Evolutionary conservation across 805 yeast species (phyloP).

Genomic region (Nakazawaea holstii): DNA sequence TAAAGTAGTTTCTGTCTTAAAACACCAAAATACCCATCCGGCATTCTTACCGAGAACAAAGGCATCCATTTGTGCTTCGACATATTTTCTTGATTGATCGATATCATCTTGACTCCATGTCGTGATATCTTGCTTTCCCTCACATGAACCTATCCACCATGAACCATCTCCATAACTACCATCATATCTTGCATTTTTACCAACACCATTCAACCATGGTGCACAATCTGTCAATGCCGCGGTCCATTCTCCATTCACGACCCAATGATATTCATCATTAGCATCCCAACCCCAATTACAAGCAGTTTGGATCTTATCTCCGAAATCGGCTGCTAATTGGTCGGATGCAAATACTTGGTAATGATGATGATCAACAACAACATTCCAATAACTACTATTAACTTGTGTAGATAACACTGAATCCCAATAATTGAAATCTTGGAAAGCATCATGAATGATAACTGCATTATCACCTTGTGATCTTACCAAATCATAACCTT

Average conservation of each 20-base stretch:
- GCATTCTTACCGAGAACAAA: slow-evolving; percentile 26
- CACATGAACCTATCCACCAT: slow-evolving; percentile 40
- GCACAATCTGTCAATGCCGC: slow-evolving; percentile 72
- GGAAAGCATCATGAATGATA: slow-evolving; percentile 65
- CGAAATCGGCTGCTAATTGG: slow-evolving; percentile 51
- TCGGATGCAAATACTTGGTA: slow-evolving; percentile 80
- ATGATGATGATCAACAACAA: slow-evolving; percentile 83
- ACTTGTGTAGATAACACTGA: slow-evolving; percentile 26
- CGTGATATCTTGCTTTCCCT: slow-evolving; percentile 27
- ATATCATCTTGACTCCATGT: slow-evolving; percentile 40
- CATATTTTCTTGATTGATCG: slow-evolving; percentile 41
- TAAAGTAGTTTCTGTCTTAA: slow-evolving; percentile 57
- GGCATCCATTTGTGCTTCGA: slow-evolving; percentile 56
- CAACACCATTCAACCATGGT: slow-evolving; percentile 64
- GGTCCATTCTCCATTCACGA: slow-evolving; percentile 66
- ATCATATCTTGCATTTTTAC: slow-evolving; percentile 59
- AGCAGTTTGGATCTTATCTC: slow-evolving; percentile 53
- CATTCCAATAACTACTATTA: slow-evolving; percentile 44
- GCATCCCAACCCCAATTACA: slow-evolving; percentile 43
- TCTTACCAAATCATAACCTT: slow-evolving; percentile 41
- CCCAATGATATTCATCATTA: slow-evolving; percentile 36
- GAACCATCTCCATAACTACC: slow-evolving; percentile 36
- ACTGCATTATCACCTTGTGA: slow-evolving; percentile 34
- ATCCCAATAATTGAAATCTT: slow-evolving; percentile 51
- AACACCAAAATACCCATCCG: slow-evolving; percentile 73